Conservation (phyloP, 495 filamentous ascomycete genomes). For the Penicillium soppii region DNA sequence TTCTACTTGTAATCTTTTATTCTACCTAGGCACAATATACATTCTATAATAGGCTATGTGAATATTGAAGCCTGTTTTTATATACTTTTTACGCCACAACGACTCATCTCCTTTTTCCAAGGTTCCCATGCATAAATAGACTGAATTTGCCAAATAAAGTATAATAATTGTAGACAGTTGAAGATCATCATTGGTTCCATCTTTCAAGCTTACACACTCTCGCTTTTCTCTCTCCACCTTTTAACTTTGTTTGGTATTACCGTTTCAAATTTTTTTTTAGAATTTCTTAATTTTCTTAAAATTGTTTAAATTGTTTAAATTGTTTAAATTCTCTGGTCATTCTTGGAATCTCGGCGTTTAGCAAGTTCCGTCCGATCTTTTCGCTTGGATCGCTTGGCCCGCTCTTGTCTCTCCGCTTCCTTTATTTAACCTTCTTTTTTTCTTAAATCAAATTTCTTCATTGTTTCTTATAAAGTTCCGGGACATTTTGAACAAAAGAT, state of each 20-base stretch:
- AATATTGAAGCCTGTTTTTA: not conserved
- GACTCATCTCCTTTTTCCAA: slow-evolving; percentile 15
- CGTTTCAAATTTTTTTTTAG: not conserved
- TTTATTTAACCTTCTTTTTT: slow-evolving; percentile 37
- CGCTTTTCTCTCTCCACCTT: not conserved
- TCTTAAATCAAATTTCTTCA: slow-evolving; percentile 19
- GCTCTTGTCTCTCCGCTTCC: slow-evolving; percentile 20
- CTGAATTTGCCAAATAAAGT: slow-evolving; percentile 18
- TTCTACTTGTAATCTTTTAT: too few species aligned
- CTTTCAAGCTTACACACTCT: too few species aligned
- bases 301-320: not conserved
- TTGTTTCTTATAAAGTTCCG: slow-evolving; percentile 14
- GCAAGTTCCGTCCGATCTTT: slow-evolving; percentile 27
- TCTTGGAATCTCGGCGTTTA: slow-evolving; percentile 30
- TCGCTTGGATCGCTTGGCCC: slow-evolving; percentile 18
- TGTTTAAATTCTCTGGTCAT: slow-evolving; percentile 12
- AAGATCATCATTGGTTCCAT: too few species aligned
- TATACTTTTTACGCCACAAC: not conserved
- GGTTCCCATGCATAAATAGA: slow-evolving; percentile 24
- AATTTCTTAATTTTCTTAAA: slow-evolving; percentile 1
- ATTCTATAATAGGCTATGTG: too few species aligned
- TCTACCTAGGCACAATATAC: too few species aligned
- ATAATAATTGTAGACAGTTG: too few species aligned
- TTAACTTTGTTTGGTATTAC: not conserved
- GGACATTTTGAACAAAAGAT: slow-evolving; percentile 8